Percentiles rank a stretch among this genome's conserved stretches.
Conservation (phyloP, 176 grass and related monocot species). For the Rhynchospora tenuis region DNA sequence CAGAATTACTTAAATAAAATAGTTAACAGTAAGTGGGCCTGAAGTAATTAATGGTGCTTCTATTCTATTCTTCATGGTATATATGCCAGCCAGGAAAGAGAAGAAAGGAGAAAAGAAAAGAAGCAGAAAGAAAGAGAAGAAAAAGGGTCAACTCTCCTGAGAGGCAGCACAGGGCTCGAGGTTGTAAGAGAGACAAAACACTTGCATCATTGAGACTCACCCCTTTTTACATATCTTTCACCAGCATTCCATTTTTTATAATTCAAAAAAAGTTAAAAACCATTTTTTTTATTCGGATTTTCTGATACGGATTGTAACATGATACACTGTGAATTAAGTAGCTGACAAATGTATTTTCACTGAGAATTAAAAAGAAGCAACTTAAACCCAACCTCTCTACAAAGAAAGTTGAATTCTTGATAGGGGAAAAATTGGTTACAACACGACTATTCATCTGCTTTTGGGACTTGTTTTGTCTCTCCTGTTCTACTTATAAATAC, state of each 20-base stretch:
- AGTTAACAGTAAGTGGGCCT: slow-evolving; percentile 9
- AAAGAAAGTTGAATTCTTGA: neutral
- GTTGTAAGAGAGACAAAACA: slow-evolving; percentile 16
- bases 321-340: neutral
- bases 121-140: slow-evolving; percentile 6
- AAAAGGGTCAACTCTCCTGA: slow-evolving; percentile 29
- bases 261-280: too few relatives aligned
- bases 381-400: neutral
- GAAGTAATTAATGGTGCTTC: slow-evolving; percentile 21
- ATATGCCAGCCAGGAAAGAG: slow-evolving; percentile 26
- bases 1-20: neutral
- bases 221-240: slow-evolving; percentile 27
- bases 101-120: neutral
- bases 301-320: neutral
- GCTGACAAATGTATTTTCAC: neutral
- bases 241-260: neutral
- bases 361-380: neutral
- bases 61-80: slow-evolving; percentile 27
- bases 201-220: slow-evolving; percentile 12
- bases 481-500: neutral
- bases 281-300: neutral
- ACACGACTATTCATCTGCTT: too few relatives aligned
- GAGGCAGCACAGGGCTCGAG: slow-evolving; percentile 30
- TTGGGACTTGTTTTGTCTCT: neutral
- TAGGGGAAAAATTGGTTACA: neutral